phyloP scores from a whole-genome alignment of 75 land plant genomes.

The Cryptomeria japonica region DNA sequence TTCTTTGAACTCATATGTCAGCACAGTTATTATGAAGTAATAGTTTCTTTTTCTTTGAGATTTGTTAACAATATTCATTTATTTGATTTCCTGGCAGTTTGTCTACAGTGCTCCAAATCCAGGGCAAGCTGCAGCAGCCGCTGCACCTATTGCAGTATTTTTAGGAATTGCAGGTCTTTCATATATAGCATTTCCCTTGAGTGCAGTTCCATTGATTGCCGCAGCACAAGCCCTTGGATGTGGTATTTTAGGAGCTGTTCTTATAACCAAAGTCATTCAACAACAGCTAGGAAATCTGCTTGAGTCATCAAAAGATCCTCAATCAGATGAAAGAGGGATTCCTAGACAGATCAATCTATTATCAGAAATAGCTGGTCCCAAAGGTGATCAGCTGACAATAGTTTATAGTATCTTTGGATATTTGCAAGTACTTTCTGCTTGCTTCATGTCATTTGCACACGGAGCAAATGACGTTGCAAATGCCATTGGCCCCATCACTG shows the following conservation, averaged over 20 bases:
- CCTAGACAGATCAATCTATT: conserved; percentile 39
- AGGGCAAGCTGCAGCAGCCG: conserved; percentile 94
- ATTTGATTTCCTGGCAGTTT: conserved; percentile 51
- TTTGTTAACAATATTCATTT: neutral
- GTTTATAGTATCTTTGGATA: conserved; percentile 97
- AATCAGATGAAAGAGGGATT: neutral
- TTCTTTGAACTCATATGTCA: neutral
- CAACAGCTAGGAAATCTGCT: conserved; percentile 87
- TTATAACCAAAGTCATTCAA: conserved; percentile 56
- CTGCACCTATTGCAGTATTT: conserved; percentile 89
- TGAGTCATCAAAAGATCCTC: conserved; percentile 13
- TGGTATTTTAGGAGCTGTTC: conserved; percentile 67
- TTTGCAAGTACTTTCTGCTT: conserved; percentile 92
- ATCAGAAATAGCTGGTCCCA: conserved; percentile 82
- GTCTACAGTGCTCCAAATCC: conserved; percentile 98
- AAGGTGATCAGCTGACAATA: conserved; percentile 79
- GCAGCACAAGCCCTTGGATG: conserved; percentile 62
- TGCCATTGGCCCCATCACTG: conserved; percentile 95
- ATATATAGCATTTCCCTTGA: conserved; percentile 76
- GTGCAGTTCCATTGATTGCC: conserved; percentile 44
- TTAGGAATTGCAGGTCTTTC: conserved; percentile 81
- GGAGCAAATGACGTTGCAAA: conserved; percentile 99
- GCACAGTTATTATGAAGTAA: neutral
- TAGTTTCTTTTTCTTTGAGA: neutral
- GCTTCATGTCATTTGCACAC: conserved; percentile 99